Evolutionary conservation across 2,329 filamentous ascomycete genomes (phyloP), one percentile per base, ranked within the genome.

Genomic region (Penicillium sp.): DNA sequence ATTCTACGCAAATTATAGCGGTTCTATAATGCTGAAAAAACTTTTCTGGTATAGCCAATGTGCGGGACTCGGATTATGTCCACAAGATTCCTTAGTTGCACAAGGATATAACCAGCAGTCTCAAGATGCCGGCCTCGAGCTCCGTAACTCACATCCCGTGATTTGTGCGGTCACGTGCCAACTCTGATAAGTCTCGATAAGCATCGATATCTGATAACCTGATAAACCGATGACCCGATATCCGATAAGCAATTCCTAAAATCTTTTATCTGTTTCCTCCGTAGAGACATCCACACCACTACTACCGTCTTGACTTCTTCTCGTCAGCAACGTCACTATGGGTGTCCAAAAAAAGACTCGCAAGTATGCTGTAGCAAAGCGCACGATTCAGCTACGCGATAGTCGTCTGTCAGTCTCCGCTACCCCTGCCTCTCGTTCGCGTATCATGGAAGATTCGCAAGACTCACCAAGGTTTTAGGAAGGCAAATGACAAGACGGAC

Each of bases 321-420:
- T 22, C 30, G n/a, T 14, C 30, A 40, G 37, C 16, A 28, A 26
- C 48, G 56, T 60, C 65, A 68, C 33, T n/a, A 97, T 97, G 94
- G 93, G 93, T 79, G 87, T 93, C 69, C 87, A 89, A 65, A 97
- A 96, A 82, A 92, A 89, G 77, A 96, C 92, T 56, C 88, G 93
- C 81, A 97, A 97, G 82, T 98, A 97, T 77, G 94, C 88, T 53
- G 81, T 84, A 75, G 86, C 93, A 73, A 96, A 97, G 82, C 85
- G 92, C 69, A 82, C 97, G 56, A 93, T 97, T 69, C 89, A 91
- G 52, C 87, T 90, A 72, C 87, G 88, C 60, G 93, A 98, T 82
- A 87, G 86, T 49, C 85, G 93, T 59, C 82, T 96, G 76, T 75
- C 68, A 37, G 71, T 71, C 22, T n/a, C 42, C 26, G n/a, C 42